Conservation (phyloP, 1,284 basidiomycete genomes). For the Irpex sp. region DNA sequence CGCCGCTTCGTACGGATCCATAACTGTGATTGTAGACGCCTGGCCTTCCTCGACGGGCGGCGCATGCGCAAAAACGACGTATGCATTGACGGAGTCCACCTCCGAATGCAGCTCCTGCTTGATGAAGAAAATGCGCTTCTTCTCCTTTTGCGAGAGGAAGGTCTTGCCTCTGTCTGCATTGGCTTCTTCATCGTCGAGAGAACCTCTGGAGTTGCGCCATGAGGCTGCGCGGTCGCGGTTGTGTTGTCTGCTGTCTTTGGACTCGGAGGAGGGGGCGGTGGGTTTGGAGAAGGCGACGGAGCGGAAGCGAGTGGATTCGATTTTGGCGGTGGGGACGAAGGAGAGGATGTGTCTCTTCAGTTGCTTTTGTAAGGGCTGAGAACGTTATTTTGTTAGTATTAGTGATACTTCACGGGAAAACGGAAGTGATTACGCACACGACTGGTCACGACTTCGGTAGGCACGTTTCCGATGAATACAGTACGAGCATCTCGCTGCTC, state of each 20-base stretch:
- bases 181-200: constrained; percentile 29
- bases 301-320: constrained; percentile 88
- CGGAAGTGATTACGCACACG: constrained; percentile 43
- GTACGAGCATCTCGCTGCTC: constrained; percentile 76
- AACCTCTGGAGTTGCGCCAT: constrained; percentile 55
- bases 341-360: constrained; percentile 69
- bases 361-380: constrained; percentile 57
- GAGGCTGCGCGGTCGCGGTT: constrained; percentile 55
- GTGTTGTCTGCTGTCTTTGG: constrained; percentile 39
- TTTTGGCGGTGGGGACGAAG: constrained; percentile 65
- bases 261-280: constrained; percentile 50
- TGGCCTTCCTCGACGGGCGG: constrained; percentile 33
- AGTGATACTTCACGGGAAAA: neutral
- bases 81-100: constrained; percentile 73
- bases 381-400: constrained; percentile 3
- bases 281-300: constrained; percentile 84
- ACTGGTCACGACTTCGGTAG: constrained; percentile 69
- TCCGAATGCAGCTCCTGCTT: constrained; percentile 80
- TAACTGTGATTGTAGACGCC: constrained; percentile 18
- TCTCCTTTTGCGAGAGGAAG: constrained; percentile 79
- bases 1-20: constrained; percentile 76
- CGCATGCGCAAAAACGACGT: constrained; percentile 82
- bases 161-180: constrained; percentile 42
- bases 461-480: constrained; percentile 91
- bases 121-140: constrained; percentile 93